Evolutionary conservation across 306 rosid genomes (phyloP), one percentile per base, ranked within the genome.

Genomic region (Dalbergia oliveri): DNA sequence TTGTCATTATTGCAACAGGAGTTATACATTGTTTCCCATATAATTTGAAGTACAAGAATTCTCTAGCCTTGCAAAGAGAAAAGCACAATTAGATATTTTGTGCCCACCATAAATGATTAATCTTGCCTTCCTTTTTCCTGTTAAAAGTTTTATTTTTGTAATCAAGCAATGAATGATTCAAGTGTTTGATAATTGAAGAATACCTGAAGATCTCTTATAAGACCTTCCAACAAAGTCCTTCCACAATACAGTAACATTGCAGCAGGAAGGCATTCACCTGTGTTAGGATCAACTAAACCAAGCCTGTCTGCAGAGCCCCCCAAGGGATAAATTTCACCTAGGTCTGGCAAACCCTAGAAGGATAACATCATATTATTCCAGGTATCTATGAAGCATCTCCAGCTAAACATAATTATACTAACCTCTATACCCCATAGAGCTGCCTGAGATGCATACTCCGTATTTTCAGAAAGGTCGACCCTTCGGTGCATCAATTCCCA

Each of bases 401-500:
- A 66, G 21, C 33, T 47, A 71, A 64, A 51, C 57, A 63, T 59
- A 41, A 78, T 67, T 75, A 73, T 66, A 80, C 92, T 68, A 83
- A 95, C 99, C 98, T 93, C 94, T 90, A 93, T 88, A 78, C 99
- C 99, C 99, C 99, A 95, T 31, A 95, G 82, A 73, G 97, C 98
- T 76, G 99, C 99, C 87, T 91, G 96, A 63, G 93, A 86, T 67
- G 98, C 98, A 85, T 90, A 95, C 79, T 95, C 97, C 4, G 91
- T 84, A 86, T 90, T 88, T 80, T 90, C 84, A 72, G 90, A 82
- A 74, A 95, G 98, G 89, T 93, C 87, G 51, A 87, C 96, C 99
- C 16, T 63, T 80, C 68, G 99, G 99, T 50, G 93, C 81, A 81
- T 88, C 94, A 21, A 93, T 91, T 77, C 94, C 94, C 76, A 81